Percentiles rank a stretch among this genome's conserved stretches.
These are phyloP conservation scores for Chimonanthus salicifolius DNA, from an alignment of 164 flowering plant genomes.

Conservation along the genomic window DNA sequence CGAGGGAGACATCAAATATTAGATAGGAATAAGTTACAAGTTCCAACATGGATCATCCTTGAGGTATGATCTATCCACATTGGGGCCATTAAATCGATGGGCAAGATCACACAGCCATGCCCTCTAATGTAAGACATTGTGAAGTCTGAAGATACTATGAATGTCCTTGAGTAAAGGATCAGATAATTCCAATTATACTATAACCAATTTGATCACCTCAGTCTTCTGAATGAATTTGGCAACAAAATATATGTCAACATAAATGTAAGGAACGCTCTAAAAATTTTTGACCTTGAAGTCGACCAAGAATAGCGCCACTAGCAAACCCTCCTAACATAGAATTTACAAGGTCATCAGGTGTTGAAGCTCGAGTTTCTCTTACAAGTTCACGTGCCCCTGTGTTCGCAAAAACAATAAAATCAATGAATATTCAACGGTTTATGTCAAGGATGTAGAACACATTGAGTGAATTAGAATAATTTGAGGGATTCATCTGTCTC, in stretches of 20 bases:
- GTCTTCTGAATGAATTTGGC: background rate
- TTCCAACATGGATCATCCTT: background rate
- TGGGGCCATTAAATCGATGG: background rate
- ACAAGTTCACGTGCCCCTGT: conserved; percentile 89
- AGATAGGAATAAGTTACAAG: background rate
- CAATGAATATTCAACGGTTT: background rate
- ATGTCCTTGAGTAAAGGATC: background rate
- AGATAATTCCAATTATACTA: background rate
- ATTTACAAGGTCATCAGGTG: conserved; percentile 63
- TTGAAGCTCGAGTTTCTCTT: conserved; percentile 55
- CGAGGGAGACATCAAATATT: background rate
- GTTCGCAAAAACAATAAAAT: conserved; percentile 6
- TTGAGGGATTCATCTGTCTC: background rate
- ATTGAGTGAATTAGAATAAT: background rate
- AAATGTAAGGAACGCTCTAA: background rate
- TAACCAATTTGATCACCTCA: background rate
- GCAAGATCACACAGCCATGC: background rate
- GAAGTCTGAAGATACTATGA: background rate
- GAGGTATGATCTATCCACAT: background rate
- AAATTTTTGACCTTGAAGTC: conserved; percentile 68
- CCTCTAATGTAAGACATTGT: background rate
- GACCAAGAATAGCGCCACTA: conserved; percentile 83
- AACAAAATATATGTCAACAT: background rate
- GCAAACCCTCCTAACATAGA: conserved; percentile 82
- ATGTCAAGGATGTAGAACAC: background rate